Base-by-base conservation (phyloP, 306 rosid species). In the Corylus avellana region DNA sequence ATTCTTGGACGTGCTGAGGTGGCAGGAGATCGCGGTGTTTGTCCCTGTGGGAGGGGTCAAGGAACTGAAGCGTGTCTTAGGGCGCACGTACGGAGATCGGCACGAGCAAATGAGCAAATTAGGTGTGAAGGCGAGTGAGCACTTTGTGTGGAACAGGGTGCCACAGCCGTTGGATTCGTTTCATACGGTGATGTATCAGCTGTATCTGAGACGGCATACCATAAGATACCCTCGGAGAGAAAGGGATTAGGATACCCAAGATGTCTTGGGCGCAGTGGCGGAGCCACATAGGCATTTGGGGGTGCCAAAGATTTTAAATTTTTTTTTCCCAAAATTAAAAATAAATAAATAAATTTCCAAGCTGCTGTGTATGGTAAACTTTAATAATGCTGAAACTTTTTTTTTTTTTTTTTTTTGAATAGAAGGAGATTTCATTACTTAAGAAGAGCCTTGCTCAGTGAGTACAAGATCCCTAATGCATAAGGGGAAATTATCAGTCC, bases 171-270 rank as follows among this genome's bases (percentile, higher is more conserved):
- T 87, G 0, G 97, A 90, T 87, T 78, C 95, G 49, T 91, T 93
- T 82, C 82, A 88, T 12, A 91, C 88, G 59, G 39, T 91, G 80
- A 85, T 90, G 85, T 93, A 87, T 85, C 91, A 91, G 84, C 76
- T 93, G 70, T 93, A 97, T 95, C 82, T 90, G 50, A 87, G 98
- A 78, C 86, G 98, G 27, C 89, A 90, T 73, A 70, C 91, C 57
- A 81, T 90, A 39, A 74, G 93, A 88, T 90, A 90, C 83, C 67
- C 61, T 7, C 62, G 79, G 27, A 81, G 81, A 12, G 80, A 86
- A 35, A 66, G 50, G 37, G 73, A 54, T 68, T 42, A 76, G 70
- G 66, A 9, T 22, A 22, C 17, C 27, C 46, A 29, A 29, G 63
- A 57, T 29, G 44, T 13, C n/a, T 39, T 2, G 16, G 12, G 25